Conservation (phyloP, 2,329 filamentous ascomycete genomes). For the Sclerotinia spermophila region DNA sequence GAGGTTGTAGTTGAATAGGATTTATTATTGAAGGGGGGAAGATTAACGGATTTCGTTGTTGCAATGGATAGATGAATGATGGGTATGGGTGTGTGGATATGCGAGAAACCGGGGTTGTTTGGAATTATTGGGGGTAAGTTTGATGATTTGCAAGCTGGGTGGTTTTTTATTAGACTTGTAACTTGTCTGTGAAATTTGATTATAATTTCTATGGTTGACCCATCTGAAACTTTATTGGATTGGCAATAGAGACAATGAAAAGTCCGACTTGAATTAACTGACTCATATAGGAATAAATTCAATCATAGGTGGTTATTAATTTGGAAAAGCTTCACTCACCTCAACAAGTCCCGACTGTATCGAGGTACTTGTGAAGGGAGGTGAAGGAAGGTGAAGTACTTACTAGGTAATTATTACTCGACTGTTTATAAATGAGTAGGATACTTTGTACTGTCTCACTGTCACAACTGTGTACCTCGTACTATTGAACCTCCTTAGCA, state of each 20-base stretch:
- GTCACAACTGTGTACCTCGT: too few relatives aligned
- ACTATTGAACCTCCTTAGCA: not conserved
- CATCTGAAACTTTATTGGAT: not conserved
- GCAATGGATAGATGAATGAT: constrained; percentile 15
- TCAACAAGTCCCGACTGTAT: not conserved
- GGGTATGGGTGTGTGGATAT: constrained; percentile 22
- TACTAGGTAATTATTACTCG: too few relatives aligned
- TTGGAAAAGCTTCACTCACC: not conserved
- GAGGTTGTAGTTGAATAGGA: constrained; percentile 35
- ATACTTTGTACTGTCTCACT: not conserved
- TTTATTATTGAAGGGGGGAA: constrained; percentile 22
- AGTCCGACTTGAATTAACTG: not conserved
- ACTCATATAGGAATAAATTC: not conserved
- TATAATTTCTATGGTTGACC: not conserved
- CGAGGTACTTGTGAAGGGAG: not conserved
- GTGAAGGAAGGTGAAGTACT: too few relatives aligned
- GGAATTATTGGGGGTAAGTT: not conserved
- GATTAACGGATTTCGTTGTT: constrained; percentile 18
- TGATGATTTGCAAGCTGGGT: not conserved
- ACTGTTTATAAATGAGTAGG: not conserved
- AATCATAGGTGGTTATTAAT: not conserved
- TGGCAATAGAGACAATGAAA: not conserved
- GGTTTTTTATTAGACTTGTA: not conserved
- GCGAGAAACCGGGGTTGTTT: constrained; percentile 12
- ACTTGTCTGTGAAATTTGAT: not conserved